A percentile compares a stretch with the other conserved stretches of the same genome.
phyloP scores from a whole-genome alignment of 345 rosid genomes.

The Salix brachista region DNA sequence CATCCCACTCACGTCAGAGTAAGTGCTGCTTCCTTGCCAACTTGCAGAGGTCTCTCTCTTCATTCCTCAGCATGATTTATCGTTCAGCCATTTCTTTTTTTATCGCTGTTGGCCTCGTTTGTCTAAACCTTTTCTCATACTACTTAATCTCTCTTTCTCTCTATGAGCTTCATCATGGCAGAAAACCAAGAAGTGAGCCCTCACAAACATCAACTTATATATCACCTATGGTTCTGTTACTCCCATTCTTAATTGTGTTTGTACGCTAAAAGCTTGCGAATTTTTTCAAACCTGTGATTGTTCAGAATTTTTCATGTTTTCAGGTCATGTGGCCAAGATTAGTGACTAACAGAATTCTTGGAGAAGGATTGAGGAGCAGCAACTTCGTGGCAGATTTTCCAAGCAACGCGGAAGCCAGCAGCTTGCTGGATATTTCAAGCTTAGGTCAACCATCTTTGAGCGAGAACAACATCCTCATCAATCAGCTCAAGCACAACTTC shows the following conservation, averaged over 20 bases:
- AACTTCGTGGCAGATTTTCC: conserved; percentile 79
- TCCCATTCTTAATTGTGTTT: neutral
- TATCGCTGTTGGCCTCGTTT: conserved; percentile 27
- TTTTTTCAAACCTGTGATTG: neutral
- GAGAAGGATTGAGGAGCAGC: conserved; percentile 59
- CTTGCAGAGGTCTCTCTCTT: conserved; percentile 51
- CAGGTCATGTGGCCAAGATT: conserved; percentile 80
- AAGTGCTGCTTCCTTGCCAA: conserved; percentile 32
- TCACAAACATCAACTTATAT: neutral
- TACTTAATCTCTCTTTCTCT: neutral
- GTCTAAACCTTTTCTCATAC: neutral
- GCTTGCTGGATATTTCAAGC: conserved; percentile 26
- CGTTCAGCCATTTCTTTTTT: conserved; percentile 15
- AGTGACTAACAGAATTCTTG: conserved; percentile 62
- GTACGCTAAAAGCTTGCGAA: neutral
- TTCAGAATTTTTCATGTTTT: neutral
- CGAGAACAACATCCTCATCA: conserved; percentile 27
- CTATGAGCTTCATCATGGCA: conserved; percentile 26
- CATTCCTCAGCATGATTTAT: conserved; percentile 27
- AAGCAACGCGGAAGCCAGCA: conserved; percentile 16
- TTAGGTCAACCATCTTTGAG: conserved; percentile 26
- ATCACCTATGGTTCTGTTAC: neutral
- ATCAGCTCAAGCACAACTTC: conserved; percentile 34
- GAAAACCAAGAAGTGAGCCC: conserved; percentile 39
- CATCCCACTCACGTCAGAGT: conserved; percentile 40